Conservation (phyloP, 306 rosid species). For the Citrullus colocynthis region DNA sequence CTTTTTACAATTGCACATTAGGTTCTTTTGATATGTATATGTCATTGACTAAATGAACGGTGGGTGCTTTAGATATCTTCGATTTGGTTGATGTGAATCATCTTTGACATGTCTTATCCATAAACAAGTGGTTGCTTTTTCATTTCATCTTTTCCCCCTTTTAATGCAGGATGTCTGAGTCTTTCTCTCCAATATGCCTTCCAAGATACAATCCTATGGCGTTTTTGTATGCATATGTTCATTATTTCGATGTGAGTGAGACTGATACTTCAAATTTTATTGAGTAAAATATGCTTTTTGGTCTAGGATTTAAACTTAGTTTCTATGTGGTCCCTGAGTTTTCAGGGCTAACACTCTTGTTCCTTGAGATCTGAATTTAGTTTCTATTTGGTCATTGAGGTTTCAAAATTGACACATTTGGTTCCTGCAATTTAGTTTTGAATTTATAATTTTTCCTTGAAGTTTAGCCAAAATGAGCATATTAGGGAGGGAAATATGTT, state of each 20-base stretch:
- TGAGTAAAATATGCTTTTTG: background rate
- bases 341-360: background rate
- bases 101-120: background rate
- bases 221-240: conserved; percentile 81
- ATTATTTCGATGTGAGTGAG: conserved; percentile 72
- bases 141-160: background rate
- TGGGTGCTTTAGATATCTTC: background rate
- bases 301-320: background rate
- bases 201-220: conserved; percentile 96
- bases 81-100: background rate
- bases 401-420: background rate
- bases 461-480: no score
- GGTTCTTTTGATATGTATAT: background rate
- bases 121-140: background rate
- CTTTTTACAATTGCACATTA: background rate
- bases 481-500: no score
- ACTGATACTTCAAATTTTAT: conserved; percentile 3
- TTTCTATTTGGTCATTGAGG: background rate
- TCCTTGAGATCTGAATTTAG: background rate
- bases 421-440: no score
- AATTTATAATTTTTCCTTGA: no score
- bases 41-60: background rate
- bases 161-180: conserved; percentile 86
- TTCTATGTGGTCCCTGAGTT: background rate
- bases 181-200: conserved; percentile 90